phyloP scores from a whole-genome alignment of 2,329 filamentous ascomycete species.

The Coniochaeta prunicola region DNA sequence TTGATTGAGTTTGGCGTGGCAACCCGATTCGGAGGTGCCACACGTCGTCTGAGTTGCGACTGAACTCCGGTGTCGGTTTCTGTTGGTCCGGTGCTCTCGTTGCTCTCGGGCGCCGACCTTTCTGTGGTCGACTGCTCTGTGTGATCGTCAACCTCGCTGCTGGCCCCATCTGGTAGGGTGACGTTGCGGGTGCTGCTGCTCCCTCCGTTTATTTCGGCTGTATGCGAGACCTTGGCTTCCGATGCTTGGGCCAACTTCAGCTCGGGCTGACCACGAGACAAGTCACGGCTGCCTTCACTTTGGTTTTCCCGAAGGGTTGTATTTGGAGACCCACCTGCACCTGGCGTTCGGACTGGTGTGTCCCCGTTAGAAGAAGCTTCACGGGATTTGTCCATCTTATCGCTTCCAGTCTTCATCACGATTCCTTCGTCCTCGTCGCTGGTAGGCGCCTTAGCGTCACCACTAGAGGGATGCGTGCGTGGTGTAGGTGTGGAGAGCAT shows the following conservation, averaged over 20 bases:
- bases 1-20: conserved; percentile 14
- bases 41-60: conserved; percentile 12
- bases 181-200: neutral
- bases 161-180: neutral
- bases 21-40: conserved; percentile 7
- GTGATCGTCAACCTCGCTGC: neutral
- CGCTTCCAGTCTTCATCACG: conserved; percentile 18
- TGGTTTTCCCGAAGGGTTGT: neutral
- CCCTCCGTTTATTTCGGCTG: neutral
- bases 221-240: neutral
- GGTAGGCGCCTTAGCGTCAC: conserved; percentile 12
- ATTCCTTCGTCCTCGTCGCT: conserved; percentile 35
- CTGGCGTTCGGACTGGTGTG: neutral
- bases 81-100: neutral
- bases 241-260: neutral
- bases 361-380: neutral
- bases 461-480: conserved; percentile 8
- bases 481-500: conserved; percentile 21
- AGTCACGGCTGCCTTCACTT: neutral
- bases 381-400: conserved; percentile 8
- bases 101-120: neutral
- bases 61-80: neutral
- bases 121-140: neutral
- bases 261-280: neutral
- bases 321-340: neutral